These are phyloP conservation scores for Naganishia randhawae DNA, from an alignment of 768 basidiomycete genomes.

Conservation along the genomic window DNA sequence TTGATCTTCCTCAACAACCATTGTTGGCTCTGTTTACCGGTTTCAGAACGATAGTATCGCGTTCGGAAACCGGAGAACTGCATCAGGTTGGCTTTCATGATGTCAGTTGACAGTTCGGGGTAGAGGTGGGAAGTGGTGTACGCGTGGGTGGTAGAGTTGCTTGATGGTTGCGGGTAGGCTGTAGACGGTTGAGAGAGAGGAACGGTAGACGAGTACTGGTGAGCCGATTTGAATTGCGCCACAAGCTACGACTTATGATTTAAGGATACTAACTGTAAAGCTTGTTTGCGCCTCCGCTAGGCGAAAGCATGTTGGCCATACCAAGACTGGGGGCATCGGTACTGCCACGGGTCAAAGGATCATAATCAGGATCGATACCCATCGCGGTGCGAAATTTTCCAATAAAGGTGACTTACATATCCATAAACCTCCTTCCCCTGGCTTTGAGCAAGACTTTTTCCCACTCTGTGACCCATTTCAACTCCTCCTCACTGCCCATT, in stretches of 20 bases:
- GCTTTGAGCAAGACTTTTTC: conserved; percentile 83
- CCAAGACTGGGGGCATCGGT: conserved; percentile 63
- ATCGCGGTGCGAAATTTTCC: neutral
- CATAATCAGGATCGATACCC: neutral
- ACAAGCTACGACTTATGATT: too few species aligned
- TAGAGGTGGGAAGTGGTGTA: conserved; percentile 25
- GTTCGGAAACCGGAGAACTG: conserved; percentile 44
- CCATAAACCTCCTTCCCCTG: conserved; percentile 76
- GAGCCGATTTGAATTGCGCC: neutral
- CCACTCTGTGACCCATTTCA: conserved; percentile 80
- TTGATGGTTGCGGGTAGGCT: conserved; percentile 46
- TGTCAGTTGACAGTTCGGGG: conserved; percentile 38
- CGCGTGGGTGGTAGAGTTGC: conserved; percentile 37
- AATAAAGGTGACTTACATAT: conserved; percentile 57
- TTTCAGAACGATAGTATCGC: conserved; percentile 52
- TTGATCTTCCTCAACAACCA: conserved; percentile 49
- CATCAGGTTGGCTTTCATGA: conserved; percentile 42
- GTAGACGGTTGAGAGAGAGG: conserved; percentile 56
- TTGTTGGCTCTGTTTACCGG: conserved; percentile 50
- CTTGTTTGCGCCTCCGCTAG: conserved; percentile 33
- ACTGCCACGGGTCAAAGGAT: conserved; percentile 50
- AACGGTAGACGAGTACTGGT: conserved; percentile 56
- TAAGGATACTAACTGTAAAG: conserved; percentile 39
- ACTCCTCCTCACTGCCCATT: conserved; percentile 52
- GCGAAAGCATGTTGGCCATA: conserved; percentile 41